Conservation (phyloP, 2,329 filamentous ascomycete species). For the Diaporthe vaccinii region DNA sequence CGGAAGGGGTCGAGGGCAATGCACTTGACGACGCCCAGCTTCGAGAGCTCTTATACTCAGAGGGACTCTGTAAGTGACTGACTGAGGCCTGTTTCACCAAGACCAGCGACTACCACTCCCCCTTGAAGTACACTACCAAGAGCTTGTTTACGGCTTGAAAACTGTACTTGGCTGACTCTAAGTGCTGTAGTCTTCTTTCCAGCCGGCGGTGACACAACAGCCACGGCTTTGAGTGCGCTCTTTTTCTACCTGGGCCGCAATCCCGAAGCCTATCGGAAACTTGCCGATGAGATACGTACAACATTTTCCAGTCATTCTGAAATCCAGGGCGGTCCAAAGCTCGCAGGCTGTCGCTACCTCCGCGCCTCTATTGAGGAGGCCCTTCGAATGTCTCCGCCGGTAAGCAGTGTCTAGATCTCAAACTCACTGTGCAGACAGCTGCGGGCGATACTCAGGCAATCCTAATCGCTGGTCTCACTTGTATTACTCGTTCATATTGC, state of each 20-base stretch:
- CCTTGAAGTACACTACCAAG: neutral
- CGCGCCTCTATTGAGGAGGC: neutral
- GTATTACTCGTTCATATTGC: neutral
- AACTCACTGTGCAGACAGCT: neutral
- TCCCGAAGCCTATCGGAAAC: neutral
- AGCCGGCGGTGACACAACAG: slow-evolving; percentile 24
- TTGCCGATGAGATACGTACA: slow-evolving; percentile 5
- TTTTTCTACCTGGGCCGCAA: slow-evolving; percentile 22
- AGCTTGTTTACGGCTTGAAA: neutral
- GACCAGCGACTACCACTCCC: neutral
- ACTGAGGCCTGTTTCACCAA: slow-evolving; percentile 38
- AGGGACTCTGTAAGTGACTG: neutral
- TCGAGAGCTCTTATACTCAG: slow-evolving; percentile 38
- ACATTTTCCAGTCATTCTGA: neutral
- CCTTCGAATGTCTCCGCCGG: slow-evolving; percentile 31
- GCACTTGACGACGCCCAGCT: slow-evolving; percentile 26
- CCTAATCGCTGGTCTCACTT: neutral
- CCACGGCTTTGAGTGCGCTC: neutral
- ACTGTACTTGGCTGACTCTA: neutral
- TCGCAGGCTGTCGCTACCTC: slow-evolving; percentile 22
- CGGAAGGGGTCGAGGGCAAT: slow-evolving; percentile 28
- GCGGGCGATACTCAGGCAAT: neutral
- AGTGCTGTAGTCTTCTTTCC: neutral
- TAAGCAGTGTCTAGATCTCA: neutral
- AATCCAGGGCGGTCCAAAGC: neutral